Percentiles rank a stretch among this genome's conserved stretches.
phyloP scores from a whole-genome alignment of 176 grass and related monocot genomes.

The Musa schizocarpa region DNA sequence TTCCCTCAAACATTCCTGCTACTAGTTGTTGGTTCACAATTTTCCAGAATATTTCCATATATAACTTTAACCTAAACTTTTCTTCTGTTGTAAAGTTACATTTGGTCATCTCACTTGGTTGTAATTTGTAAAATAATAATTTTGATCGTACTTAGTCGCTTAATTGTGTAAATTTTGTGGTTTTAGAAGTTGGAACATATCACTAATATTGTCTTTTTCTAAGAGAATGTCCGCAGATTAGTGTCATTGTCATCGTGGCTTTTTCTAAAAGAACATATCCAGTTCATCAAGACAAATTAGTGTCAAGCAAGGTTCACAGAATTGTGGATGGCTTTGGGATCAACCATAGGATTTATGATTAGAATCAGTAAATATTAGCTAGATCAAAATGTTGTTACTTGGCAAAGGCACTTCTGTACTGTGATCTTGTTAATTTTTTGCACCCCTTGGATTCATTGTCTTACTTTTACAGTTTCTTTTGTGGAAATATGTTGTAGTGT shows the following conservation, averaged over 20 bases:
- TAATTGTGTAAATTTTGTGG: not conserved
- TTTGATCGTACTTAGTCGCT: not conserved
- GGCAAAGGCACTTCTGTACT: not conserved
- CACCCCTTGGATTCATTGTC: not conserved
- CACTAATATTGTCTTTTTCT: not conserved
- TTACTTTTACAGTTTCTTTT: conserved; percentile 8
- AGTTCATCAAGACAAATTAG: not conserved
- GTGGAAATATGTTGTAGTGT: conserved; percentile 1
- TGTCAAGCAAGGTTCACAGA: too few relatives aligned
- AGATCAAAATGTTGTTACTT: not conserved
- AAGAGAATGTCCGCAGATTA: not conserved
- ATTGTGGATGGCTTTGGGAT: too few relatives aligned
- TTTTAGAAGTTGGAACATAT: not conserved
- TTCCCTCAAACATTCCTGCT: not conserved
- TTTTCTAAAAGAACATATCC: not conserved
- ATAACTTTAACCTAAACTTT: not conserved
- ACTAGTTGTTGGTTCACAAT: not conserved
- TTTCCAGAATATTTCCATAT: not conserved
- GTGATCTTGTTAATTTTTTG: not conserved
- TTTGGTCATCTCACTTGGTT: not conserved
- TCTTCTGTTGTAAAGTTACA: not conserved
- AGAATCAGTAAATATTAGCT: too few relatives aligned
- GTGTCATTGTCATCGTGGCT: not conserved
- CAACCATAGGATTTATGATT: too few relatives aligned
- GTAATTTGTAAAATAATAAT: not conserved